phyloP scores from a whole-genome alignment of 805 yeast genomes.

The Cyberlindnera bimundalis region DNA sequence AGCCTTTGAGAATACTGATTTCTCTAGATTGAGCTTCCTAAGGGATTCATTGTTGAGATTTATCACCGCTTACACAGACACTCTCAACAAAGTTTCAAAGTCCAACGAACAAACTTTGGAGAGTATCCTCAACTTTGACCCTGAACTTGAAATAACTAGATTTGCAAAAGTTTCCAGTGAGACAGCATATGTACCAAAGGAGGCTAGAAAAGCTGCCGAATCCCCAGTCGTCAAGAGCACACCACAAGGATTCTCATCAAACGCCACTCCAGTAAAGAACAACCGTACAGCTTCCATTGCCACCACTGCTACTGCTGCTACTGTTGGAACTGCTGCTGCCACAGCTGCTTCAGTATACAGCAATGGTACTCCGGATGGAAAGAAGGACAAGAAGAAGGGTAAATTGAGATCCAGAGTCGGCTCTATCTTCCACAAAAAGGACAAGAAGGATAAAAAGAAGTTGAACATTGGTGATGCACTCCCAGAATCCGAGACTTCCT shows the following conservation, averaged over 20 bases:
- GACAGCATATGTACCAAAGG: constrained; percentile 24
- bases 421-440: constrained; percentile 67
- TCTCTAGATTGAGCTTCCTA: constrained; percentile 53
- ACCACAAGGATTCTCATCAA: background rate
- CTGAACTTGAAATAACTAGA: constrained; percentile 55
- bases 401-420: constrained; percentile 69
- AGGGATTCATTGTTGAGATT: constrained; percentile 66
- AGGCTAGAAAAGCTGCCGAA: constrained; percentile 29
- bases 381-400: constrained; percentile 30
- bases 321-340: constrained; percentile 14
- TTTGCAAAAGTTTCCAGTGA: constrained; percentile 44
- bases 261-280: constrained; percentile 5
- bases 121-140: constrained; percentile 60
- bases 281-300: constrained; percentile 22
- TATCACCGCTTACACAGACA: constrained; percentile 57
- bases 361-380: background rate
- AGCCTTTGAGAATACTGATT: constrained; percentile 70
- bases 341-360: constrained; percentile 3
- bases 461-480: constrained; percentile 15
- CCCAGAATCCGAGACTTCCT: constrained; percentile 28
- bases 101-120: constrained; percentile 64
- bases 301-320: constrained; percentile 15
- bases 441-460: constrained; percentile 36
- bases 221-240: constrained; percentile 16
- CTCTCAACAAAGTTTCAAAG: constrained; percentile 40